Evolutionary conservation across 352 stramenopile species (phyloP).

Genomic region (Globisporangium okanoganense): DNA sequence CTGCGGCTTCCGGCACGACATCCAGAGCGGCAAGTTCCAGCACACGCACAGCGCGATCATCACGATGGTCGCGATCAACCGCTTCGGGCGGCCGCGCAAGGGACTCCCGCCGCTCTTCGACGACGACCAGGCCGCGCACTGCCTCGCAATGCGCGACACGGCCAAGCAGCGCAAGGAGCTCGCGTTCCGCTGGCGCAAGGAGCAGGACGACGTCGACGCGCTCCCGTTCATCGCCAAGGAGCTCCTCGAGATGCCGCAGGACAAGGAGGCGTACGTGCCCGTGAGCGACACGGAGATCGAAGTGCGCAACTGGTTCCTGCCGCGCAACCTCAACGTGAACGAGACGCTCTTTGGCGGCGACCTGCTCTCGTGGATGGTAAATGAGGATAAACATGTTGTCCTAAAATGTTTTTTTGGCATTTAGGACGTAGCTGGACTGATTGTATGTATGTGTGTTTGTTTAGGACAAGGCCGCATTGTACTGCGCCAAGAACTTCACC

Average conservation of each 20-base stretch:
- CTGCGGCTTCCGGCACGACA: constrained; percentile 44
- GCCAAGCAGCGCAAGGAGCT: constrained; percentile 37
- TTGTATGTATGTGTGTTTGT: background rate
- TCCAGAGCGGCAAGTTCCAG: constrained; percentile 30
- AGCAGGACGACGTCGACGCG: constrained; percentile 42
- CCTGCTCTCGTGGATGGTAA: constrained; percentile 54
- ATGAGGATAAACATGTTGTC: no score
- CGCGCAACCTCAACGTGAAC: constrained; percentile 69
- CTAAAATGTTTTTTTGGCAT: no score
- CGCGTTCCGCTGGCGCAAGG: constrained; percentile 32
- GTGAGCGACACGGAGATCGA: constrained; percentile 63
- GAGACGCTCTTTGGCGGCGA: constrained; percentile 68
- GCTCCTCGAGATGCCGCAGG: constrained; percentile 28
- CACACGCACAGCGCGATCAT: constrained; percentile 58
- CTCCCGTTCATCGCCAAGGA: constrained; percentile 29
- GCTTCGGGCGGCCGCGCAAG: constrained; percentile 34
- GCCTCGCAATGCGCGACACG: constrained; percentile 36
- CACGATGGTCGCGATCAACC: constrained; percentile 63
- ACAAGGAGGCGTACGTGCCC: constrained; percentile 37
- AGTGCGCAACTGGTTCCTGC: constrained; percentile 68
- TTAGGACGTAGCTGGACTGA: no score
- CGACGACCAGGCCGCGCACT: constrained; percentile 32
- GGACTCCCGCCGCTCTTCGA: constrained; percentile 44
- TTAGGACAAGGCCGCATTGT: constrained; percentile 58
- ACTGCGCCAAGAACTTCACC: constrained; percentile 64